A percentile compares a stretch with the other conserved stretches of the same genome.
These are phyloP conservation scores for Dictyostelium firmibasis DNA, from an alignment of 78 protist genomes.

Conservation along the genomic window DNA sequence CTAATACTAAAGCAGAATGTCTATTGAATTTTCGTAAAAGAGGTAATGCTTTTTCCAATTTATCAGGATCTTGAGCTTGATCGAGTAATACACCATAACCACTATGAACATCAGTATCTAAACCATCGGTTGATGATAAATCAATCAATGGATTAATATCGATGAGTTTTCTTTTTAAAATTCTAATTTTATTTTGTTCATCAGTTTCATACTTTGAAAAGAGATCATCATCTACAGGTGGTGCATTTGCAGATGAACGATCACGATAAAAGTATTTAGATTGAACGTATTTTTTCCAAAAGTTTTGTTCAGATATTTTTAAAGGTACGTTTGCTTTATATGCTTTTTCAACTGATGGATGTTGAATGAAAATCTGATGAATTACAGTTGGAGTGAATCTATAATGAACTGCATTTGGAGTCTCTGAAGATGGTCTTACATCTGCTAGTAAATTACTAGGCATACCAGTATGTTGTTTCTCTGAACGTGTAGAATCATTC, in stretches of 20 bases:
- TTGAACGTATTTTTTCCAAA: conserved; percentile 70
- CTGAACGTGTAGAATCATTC: conserved; percentile 20
- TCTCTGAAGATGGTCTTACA: conserved; percentile 43
- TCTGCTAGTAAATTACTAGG: conserved; percentile 46
- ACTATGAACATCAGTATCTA: not conserved
- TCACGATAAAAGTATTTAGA: conserved; percentile 52
- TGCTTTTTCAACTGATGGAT: conserved; percentile 71
- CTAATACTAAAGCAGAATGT: conserved; percentile 62
- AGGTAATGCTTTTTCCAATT: conserved; percentile 50
- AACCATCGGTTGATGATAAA: conserved; percentile 21
- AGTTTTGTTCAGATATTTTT: conserved; percentile 39
- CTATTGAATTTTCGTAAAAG: conserved; percentile 51
- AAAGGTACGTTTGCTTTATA: conserved; percentile 58
- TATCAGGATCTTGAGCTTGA: conserved; percentile 33
- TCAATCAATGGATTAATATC: conserved; percentile 72
- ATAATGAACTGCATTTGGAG: conserved; percentile 8
- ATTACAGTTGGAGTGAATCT: conserved; percentile 55
- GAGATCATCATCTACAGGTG: conserved; percentile 60
- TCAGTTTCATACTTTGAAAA: conserved; percentile 72
- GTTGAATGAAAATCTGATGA: conserved; percentile 65
- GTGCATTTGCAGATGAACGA: not conserved
- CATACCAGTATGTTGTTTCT: conserved; percentile 52
- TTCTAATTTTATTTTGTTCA: not conserved
- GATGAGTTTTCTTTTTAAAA: conserved; percentile 25
- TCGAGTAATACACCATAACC: conserved; percentile 67